Evolutionary conservation across 2,329 filamentous ascomycete species (phyloP).

Genomic region (Aschersonia sp.): DNA sequence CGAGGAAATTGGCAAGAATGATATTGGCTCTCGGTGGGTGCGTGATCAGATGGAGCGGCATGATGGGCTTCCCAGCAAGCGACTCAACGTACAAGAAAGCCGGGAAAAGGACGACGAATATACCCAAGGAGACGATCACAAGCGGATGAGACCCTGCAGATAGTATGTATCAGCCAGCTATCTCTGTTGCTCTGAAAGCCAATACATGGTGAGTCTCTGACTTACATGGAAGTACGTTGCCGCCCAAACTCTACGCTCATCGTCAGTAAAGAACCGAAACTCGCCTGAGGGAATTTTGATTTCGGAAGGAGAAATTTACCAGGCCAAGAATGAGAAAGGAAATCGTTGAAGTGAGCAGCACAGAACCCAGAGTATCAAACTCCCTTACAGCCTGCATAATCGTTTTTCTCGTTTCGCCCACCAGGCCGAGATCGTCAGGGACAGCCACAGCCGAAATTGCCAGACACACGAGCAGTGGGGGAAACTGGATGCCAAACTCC

Average conservation of each 20-base stretch:
- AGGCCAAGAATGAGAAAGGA: conserved; percentile 45
- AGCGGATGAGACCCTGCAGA: conserved; percentile 41
- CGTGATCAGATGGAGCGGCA: conserved; percentile 40
- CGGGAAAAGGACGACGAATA: conserved; percentile 32
- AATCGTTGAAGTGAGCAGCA: conserved; percentile 34
- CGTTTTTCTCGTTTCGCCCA: conserved; percentile 24
- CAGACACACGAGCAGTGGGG: conserved; percentile 31
- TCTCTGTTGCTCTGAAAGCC: neutral
- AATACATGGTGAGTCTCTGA: conserved; percentile 1
- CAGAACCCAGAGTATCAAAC: conserved; percentile 42
- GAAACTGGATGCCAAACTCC: conserved; percentile 52
- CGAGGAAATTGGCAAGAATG: conserved; percentile 39
- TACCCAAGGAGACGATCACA: conserved; percentile 33
- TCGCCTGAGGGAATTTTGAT: too few species aligned
- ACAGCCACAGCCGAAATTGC: conserved; percentile 29
- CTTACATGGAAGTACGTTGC: conserved; percentile 46
- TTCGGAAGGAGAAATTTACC: conserved; percentile 19
- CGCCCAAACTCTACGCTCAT: conserved; percentile 36
- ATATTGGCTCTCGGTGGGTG: conserved; percentile 39
- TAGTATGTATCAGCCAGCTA: neutral
- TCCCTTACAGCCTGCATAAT: conserved; percentile 33
- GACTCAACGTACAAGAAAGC: conserved; percentile 38
- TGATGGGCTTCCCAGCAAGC: conserved; percentile 37
- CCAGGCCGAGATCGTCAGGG: conserved; percentile 36
- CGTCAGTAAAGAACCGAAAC: too few species aligned